Conservation (phyloP, 768 basidiomycete genomes). For the Phylloporus sp. region DNA sequence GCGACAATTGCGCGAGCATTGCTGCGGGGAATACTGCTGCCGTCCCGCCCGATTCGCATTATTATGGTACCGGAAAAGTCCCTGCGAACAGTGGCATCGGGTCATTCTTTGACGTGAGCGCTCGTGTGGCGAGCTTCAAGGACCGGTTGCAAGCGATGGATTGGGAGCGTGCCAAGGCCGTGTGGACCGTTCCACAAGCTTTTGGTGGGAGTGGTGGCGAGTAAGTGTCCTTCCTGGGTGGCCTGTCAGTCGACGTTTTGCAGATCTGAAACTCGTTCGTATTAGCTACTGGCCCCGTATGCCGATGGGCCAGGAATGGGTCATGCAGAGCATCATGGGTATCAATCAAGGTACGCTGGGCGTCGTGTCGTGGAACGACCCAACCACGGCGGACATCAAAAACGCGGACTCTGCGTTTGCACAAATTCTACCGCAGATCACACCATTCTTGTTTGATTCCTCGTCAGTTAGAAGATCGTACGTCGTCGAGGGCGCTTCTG, state of each 20-base stretch:
- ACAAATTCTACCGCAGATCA: slow-evolving; percentile 40
- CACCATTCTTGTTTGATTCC: slow-evolving; percentile 43
- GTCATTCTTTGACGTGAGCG: slow-evolving; percentile 60
- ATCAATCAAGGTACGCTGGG: slow-evolving; percentile 69
- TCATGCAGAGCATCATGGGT: slow-evolving; percentile 58
- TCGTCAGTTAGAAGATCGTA: slow-evolving; percentile 38
- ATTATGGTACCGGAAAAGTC: slow-evolving; percentile 9
- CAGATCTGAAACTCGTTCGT: no score
- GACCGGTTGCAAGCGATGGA: slow-evolving; percentile 56
- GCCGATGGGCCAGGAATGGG: slow-evolving; percentile 67
- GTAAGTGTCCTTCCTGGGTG: slow-evolving; percentile 33
- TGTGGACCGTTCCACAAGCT: slow-evolving; percentile 80
- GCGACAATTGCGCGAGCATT: slow-evolving; percentile 50
- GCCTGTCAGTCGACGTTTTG: no score
- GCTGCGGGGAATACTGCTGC: slow-evolving; percentile 37
- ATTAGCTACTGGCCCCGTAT: slow-evolving; percentile 53
- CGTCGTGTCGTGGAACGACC: slow-evolving; percentile 47
- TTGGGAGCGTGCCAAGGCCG: slow-evolving; percentile 62
- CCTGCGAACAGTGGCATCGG: slow-evolving; percentile 29
- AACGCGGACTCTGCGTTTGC: slow-evolving; percentile 46
- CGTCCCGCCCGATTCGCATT: slow-evolving; percentile 26
- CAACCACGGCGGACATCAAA: slow-evolving; percentile 50
- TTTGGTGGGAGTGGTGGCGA: slow-evolving; percentile 41
- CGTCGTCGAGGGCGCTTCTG: slow-evolving; percentile 39
- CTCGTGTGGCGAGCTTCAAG: slow-evolving; percentile 60